A percentile compares a stretch with the other conserved stretches of the same genome.
phyloP scores from a whole-genome alignment of 148 eudicot genomes.

The Nepenthes gracilis region DNA sequence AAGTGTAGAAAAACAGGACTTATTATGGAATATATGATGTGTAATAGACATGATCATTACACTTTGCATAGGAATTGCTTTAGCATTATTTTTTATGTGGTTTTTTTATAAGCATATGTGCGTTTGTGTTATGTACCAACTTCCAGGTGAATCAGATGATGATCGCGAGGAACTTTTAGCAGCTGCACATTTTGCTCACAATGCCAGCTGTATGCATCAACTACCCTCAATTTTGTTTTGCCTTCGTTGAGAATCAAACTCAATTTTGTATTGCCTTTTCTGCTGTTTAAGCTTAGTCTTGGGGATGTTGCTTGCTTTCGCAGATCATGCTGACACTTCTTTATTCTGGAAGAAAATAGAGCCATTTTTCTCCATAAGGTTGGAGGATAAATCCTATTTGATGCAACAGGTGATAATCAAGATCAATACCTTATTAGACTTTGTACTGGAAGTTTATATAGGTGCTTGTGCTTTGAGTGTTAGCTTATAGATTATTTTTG shows the following conservation, averaged over 20 bases:
- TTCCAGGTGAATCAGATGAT: conserved; percentile 78
- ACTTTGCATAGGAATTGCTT: too few relatives aligned
- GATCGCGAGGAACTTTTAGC: conserved; percentile 72
- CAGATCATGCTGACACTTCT: conserved; percentile 54
- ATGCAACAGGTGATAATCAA: conserved; percentile 51
- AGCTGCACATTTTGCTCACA: conserved; percentile 63
- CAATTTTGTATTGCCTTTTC: conserved; percentile 5
- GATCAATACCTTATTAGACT: background rate
- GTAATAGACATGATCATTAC: too few relatives aligned
- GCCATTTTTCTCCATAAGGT: conserved; percentile 39
- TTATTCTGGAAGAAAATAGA: conserved; percentile 80
- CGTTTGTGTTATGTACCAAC: conserved; percentile 1
- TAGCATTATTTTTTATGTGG: background rate
- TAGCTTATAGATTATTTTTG: conserved; percentile 1
- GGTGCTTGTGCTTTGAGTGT: background rate
- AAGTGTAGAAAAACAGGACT: too few relatives aligned
- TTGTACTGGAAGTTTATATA: background rate
- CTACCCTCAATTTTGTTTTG: conserved; percentile 3
- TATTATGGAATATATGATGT: too few relatives aligned
- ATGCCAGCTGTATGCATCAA: conserved; percentile 49
- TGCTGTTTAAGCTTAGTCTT: conserved; percentile 1
- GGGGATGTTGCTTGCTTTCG: conserved; percentile 9
- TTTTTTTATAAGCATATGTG: background rate
- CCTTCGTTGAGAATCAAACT: background rate
- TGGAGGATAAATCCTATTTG: conserved; percentile 42